These are phyloP conservation scores for Fusarium brevicatenulatum DNA, from an alignment of 2,329 filamentous ascomycete genomes.

Conservation along the genomic window DNA sequence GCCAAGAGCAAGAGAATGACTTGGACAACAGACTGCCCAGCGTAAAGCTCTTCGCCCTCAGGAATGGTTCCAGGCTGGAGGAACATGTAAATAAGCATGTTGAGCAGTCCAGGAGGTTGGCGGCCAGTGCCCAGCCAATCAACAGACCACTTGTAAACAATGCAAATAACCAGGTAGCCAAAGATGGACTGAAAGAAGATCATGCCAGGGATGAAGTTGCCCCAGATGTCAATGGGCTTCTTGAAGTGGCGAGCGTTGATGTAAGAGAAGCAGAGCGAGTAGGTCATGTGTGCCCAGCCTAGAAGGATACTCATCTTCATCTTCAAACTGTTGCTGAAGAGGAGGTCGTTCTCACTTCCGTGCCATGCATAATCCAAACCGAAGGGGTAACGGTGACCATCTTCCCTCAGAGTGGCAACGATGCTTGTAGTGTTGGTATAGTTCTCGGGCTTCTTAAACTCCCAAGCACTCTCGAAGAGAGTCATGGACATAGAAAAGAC, in stretches of 20 bases:
- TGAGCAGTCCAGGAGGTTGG: conserved; percentile 86
- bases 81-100: conserved; percentile 99
- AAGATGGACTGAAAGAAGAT: conserved; percentile 99
- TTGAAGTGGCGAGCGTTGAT: conserved; percentile 97
- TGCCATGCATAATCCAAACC: conserved; percentile 98
- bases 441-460: conserved; percentile 74
- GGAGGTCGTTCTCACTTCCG: conserved; percentile 89
- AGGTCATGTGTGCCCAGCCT: conserved; percentile 99
- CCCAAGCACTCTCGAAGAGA: conserved; percentile 89
- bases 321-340: conserved; percentile 99
- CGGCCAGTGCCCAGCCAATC: conserved; percentile 76
- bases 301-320: conserved; percentile 99
- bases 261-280: conserved; percentile 91
- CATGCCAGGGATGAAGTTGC: conserved; percentile 97
- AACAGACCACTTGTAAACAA: conserved; percentile 96
- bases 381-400: conserved; percentile 90
- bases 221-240: conserved; percentile 94
- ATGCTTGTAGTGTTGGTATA: conserved; percentile 74
- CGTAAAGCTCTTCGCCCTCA: conserved; percentile 76
- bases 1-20: conserved; percentile 82
- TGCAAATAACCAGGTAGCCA: conserved; percentile 92
- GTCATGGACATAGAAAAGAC: conserved; percentile 94
- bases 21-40: conserved; percentile 80
- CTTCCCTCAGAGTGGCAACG: conserved; percentile 70
- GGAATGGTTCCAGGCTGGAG: conserved; percentile 77